Evolutionary conservation across 139 green algal species (phyloP).

Genomic region (Coelastrella sp.): DNA sequence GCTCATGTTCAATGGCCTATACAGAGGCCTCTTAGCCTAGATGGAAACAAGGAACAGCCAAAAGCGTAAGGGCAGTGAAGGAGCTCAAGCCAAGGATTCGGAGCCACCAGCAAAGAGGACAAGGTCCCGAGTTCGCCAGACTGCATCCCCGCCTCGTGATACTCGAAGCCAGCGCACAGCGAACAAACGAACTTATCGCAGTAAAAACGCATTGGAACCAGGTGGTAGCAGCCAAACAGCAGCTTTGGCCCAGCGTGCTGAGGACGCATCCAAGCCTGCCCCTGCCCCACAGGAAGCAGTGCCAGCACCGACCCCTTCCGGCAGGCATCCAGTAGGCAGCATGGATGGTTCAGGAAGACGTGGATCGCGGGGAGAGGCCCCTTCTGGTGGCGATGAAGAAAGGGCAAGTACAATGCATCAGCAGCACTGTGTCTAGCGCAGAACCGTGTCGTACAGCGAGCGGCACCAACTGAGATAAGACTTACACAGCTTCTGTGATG

Average conservation of each 20-base stretch:
- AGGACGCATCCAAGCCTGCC: not conserved
- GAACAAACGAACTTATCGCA: not conserved
- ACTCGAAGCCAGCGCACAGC: slow-evolving; percentile 1
- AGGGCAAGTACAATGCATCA: slow-evolving; percentile 24
- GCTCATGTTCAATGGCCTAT: not conserved
- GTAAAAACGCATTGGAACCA: not conserved
- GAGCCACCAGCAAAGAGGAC: slow-evolving; percentile 43
- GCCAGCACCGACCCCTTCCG: not conserved
- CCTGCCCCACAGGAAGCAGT: not conserved
- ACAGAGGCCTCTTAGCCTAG: slow-evolving; percentile 6
- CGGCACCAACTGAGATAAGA: too few species aligned
- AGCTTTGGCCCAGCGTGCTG: not conserved
- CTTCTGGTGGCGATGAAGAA: slow-evolving; percentile 35
- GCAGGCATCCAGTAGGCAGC: not conserved
- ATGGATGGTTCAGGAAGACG: slow-evolving; percentile 44
- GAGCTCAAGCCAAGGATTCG: slow-evolving; percentile 40
- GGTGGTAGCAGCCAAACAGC: not conserved
- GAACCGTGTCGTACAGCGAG: too few species aligned
- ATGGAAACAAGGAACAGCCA: slow-evolving; percentile 55
- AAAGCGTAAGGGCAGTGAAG: slow-evolving; percentile 54
- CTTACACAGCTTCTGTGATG: not conserved
- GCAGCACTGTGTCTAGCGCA: not conserved
- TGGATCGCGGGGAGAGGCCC: slow-evolving; percentile 17
- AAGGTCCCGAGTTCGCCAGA: slow-evolving; percentile 1
- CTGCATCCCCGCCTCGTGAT: not conserved